phyloP scores from a whole-genome alignment of 1,284 basidiomycete genomes.

The Wallemia ichthyophaga region DNA sequence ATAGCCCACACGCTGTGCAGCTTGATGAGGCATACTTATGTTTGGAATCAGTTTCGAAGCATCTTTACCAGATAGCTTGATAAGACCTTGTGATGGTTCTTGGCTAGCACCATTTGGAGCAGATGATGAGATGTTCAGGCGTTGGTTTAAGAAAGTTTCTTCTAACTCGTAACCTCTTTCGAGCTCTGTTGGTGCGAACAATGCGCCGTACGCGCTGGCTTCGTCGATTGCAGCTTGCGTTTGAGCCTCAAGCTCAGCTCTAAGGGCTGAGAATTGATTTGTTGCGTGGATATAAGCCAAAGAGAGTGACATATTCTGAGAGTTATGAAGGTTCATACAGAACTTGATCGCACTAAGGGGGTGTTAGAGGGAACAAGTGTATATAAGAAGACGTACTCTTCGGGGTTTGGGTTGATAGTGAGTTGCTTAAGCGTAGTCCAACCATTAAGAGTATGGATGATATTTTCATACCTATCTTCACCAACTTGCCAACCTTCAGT shows the following conservation, averaged over 20 bases:
- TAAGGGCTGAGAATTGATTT: constrained; percentile 57
- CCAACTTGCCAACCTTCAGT: constrained; percentile 27
- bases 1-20: background rate
- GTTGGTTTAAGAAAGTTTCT: constrained; percentile 24
- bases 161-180: constrained; percentile 31
- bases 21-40: background rate
- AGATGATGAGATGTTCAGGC: background rate
- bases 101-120: background rate
- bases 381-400: constrained; percentile 36
- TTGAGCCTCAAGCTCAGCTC: constrained; percentile 53
- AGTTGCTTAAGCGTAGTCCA: background rate
- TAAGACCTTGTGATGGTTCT: background rate
- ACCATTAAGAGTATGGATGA: constrained; percentile 11
- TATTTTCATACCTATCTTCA: constrained; percentile 35
- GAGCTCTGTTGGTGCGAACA: constrained; percentile 31
- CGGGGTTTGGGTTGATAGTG: constrained; percentile 36
- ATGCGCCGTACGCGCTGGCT: constrained; percentile 44
- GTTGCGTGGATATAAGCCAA: constrained; percentile 51
- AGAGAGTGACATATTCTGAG: constrained; percentile 34
- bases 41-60: background rate
- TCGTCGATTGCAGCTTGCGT: constrained; percentile 45
- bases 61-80: background rate
- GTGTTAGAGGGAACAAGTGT: background rate
- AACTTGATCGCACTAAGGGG: constrained; percentile 41
- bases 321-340: constrained; percentile 39